Conservation (phyloP, 2,329 filamentous ascomycete species). For the Neopestalotiopsis sp. region DNA sequence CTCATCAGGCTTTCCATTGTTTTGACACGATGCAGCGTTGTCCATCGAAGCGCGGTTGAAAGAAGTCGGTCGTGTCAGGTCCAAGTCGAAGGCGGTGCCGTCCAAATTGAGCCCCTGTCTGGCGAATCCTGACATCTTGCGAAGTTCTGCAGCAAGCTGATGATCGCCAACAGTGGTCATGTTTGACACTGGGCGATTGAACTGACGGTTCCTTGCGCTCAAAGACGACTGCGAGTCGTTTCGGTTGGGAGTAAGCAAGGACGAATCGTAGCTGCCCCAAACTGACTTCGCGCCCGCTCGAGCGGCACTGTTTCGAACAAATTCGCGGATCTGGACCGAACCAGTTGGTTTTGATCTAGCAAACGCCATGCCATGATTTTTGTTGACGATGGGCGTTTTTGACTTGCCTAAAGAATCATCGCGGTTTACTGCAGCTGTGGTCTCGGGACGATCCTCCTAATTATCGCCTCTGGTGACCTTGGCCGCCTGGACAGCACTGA, state of each 20-base stretch:
- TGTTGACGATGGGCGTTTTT: neutral
- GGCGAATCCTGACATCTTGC: too few relatives aligned
- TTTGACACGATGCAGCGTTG: too few relatives aligned
- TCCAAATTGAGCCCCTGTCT: too few relatives aligned
- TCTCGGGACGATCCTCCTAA: constrained; percentile 31
- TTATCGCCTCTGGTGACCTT: constrained; percentile 75
- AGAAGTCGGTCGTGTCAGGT: too few relatives aligned
- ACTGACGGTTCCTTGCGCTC: neutral
- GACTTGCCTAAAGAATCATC: neutral
- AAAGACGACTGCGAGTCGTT: neutral
- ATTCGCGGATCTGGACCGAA: neutral
- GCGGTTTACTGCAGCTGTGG: neutral
- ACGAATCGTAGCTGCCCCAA: constrained; percentile 6
- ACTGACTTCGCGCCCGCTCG: constrained; percentile 3
- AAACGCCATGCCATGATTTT: constrained; percentile 18
- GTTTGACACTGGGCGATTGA: too few relatives aligned
- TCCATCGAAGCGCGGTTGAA: too few relatives aligned
- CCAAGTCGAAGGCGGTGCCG: too few relatives aligned
- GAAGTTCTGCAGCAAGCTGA: too few relatives aligned
- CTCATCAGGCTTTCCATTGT: too few relatives aligned
- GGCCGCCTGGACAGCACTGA: constrained; percentile 93
- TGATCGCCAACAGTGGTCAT: too few relatives aligned
- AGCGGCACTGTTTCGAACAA: neutral
- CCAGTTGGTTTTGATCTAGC: neutral
- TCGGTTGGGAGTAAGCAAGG: neutral